Base-by-base conservation (phyloP, 2,329 filamentous ascomycete genomes). In the Leptographium procerum region DNA sequence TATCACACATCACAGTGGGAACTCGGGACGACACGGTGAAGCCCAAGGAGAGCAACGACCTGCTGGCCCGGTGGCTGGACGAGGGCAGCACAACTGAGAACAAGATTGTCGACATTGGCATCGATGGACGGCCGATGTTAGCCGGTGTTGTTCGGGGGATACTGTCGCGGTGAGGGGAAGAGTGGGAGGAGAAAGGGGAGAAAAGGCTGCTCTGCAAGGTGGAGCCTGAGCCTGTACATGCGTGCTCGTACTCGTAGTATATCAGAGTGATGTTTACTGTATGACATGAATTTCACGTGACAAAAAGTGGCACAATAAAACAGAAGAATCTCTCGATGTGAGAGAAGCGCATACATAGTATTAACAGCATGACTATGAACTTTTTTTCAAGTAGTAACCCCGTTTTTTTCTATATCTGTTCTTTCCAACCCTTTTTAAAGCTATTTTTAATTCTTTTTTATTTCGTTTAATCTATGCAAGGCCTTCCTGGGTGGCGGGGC, bases 11-110 rank as follows among this genome's bases (percentile, higher is more conserved):
- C 60, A 99, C 94, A 0, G 78, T 97, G 9, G 94, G 94, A 24
- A 99, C 94, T 0, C 82, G 84, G 11, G 81, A 85, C 63, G 72
- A 77, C 52, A 71, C 77, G 9, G 83, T 97, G 66, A 97, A 96
- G 75, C 92, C 94, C 0, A 91, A 88, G 72, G 92, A 99, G 76
- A 95, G 91, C 73, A 99, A 99, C 68, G 85, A 89, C 60, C 65
- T 99, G 67, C 71, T 99, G 59, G 78, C 78, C 62, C 77, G 77
- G 60, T 97, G 92, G 92, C 68, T 94, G 61, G 77, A 86, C 62
- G 64, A 71, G 33, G 81, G 80, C 1, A 69, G 71, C 28, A 72
- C 74, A 2, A 71, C 65, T 1, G 70, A 70, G n/a, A 75, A 72
- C 43, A 68, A 69, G 14, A 77, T 83, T 33, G 62, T 66, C 5